phyloP scores from a whole-genome alignment of 2,329 filamentous ascomycete genomes.

The Cladophialophora chaetospira region DNA sequence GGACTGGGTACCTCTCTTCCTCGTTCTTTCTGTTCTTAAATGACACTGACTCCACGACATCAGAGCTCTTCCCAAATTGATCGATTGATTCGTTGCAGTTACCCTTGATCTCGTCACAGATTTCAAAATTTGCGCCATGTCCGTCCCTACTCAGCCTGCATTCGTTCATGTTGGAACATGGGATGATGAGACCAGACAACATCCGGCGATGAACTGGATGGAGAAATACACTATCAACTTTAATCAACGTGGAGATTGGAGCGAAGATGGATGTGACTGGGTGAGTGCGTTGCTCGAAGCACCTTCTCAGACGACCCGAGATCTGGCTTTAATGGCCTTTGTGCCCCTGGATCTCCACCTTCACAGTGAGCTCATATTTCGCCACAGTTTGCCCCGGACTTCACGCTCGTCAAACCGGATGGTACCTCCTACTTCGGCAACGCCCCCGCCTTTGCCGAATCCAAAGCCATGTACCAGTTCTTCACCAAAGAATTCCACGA shows the following conservation, averaged over 20 bases:
- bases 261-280: constrained; percentile 19
- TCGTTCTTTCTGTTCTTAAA: too few relatives aligned
- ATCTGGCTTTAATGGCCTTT: background rate
- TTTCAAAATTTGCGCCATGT: constrained; percentile 18
- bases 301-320: background rate
- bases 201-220: constrained; percentile 33
- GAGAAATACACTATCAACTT: constrained; percentile 26
- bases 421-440: constrained; percentile 15
- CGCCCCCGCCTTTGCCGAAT: constrained; percentile 17
- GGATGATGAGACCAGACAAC: constrained; percentile 28
- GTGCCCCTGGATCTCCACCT: too few relatives aligned
- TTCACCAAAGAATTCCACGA: constrained; percentile 29
- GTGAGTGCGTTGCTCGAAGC: background rate
- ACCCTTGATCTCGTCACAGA: too few relatives aligned
- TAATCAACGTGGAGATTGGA: constrained; percentile 22
- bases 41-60: too few relatives aligned
- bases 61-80: too few relatives aligned
- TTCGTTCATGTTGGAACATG: constrained; percentile 27
- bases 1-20: background rate
- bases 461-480: constrained; percentile 20
- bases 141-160: constrained; percentile 24
- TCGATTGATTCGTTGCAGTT: too few relatives aligned
- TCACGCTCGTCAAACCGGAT: constrained; percentile 25
- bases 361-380: background rate
- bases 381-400: constrained; percentile 13